Evolutionary conservation across 2,329 filamentous ascomycete genomes (phyloP).

Genomic region (Emergomyces africanus): DNA sequence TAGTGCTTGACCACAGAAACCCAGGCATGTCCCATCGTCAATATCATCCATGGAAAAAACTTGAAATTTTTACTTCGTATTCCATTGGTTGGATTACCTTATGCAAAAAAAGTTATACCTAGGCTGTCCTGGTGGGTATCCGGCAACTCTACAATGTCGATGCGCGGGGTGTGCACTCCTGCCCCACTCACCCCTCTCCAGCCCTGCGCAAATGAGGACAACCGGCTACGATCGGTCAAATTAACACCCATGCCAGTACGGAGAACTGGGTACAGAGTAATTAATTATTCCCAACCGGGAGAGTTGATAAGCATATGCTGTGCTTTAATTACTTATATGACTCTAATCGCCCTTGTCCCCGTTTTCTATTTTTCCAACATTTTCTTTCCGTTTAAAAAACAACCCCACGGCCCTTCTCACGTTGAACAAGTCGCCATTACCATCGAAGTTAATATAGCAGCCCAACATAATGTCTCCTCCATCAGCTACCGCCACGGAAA

Average conservation of each 20-base stretch:
- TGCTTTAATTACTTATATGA: neutral
- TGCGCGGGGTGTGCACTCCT: neutral
- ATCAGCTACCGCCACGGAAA: slow-evolving; percentile 16
- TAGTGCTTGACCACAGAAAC: neutral
- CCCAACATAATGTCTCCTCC: slow-evolving; percentile 18
- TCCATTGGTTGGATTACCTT: neutral
- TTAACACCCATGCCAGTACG: neutral
- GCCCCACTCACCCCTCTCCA: neutral
- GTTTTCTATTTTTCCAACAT: neutral
- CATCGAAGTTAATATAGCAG: neutral
- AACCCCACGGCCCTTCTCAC: neutral
- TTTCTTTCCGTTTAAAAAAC: neutral
- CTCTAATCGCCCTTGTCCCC: neutral
- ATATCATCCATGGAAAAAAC: neutral
- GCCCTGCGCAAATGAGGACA: neutral
- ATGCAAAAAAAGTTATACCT: neutral
- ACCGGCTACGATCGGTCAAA: neutral
- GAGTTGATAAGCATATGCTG: neutral
- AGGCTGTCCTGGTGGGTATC: neutral
- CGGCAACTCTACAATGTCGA: neutral
- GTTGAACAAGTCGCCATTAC: neutral
- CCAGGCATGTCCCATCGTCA: neutral
- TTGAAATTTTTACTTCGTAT: neutral
- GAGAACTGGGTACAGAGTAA: too few species aligned
- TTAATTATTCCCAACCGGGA: neutral